phyloP scores from a whole-genome alignment of 2,329 filamentous ascomycete species.

The Mycosphaerella arachidis region DNA sequence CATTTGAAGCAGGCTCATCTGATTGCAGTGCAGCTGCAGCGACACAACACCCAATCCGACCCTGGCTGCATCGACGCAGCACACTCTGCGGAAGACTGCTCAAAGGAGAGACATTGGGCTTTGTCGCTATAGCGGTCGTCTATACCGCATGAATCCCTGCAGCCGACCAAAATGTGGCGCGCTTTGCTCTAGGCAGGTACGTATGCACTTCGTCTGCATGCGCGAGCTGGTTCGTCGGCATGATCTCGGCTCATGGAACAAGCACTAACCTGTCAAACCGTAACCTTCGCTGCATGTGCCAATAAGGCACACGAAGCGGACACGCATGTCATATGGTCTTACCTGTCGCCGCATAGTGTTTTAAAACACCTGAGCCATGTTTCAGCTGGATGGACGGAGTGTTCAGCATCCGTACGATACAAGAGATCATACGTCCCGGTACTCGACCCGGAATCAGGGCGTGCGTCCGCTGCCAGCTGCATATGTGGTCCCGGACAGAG shows the following conservation, averaged over 20 bases:
- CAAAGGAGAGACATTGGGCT: not conserved
- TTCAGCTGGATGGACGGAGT: not conserved
- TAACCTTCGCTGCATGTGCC: not conserved
- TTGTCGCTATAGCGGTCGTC: not conserved
- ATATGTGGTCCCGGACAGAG: not conserved
- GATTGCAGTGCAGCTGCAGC: not conserved
- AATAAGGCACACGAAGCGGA: not conserved
- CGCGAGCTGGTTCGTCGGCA: not conserved
- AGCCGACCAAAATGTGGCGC: not conserved
- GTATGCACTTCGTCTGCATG: not conserved
- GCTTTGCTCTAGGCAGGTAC: not conserved
- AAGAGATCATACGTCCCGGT: not conserved
- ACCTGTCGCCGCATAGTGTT: not conserved
- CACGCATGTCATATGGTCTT: too few relatives aligned
- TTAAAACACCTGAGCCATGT: not conserved
- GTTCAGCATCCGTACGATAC: not conserved
- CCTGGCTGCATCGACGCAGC: not conserved
- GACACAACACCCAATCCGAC: not conserved
- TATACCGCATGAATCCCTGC: not conserved
- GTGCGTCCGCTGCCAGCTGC: not conserved
- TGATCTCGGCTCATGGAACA: not conserved
- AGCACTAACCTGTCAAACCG: not conserved
- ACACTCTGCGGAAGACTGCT: not conserved
- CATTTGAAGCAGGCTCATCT: not conserved
- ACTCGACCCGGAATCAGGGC: not conserved